These are phyloP conservation scores for Sphaerosporella brunnea DNA, from an alignment of 495 filamentous ascomycete genomes.

Conservation along the genomic window DNA sequence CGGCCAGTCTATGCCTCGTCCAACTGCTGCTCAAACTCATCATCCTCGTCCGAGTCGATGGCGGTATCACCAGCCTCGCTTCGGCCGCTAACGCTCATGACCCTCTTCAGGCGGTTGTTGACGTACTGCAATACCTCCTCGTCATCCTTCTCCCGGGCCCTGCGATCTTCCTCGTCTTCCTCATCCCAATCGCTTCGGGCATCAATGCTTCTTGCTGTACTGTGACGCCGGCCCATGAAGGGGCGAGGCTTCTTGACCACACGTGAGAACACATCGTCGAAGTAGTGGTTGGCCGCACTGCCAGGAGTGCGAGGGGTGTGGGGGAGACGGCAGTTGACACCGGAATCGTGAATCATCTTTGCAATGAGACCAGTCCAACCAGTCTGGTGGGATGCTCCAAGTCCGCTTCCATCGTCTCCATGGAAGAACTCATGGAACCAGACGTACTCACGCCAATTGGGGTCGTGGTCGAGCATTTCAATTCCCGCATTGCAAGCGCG, in stretches of 20 bases:
- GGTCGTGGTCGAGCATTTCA: conserved; percentile 72
- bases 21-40: conserved; percentile 42
- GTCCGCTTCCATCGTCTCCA: conserved; percentile 70
- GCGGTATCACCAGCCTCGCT: conserved; percentile 24
- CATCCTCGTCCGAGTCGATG: conserved; percentile 34
- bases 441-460: conserved; percentile 79
- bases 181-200: conserved; percentile 57
- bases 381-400: conserved; percentile 87
- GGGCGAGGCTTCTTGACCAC: conserved; percentile 31
- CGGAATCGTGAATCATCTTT: conserved; percentile 92
- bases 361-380: conserved; percentile 96
- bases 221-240: conserved; percentile 51
- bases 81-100: conserved; percentile 30
- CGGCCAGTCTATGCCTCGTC: conserved; percentile 20
- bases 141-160: conserved; percentile 37
- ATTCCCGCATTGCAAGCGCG: conserved; percentile 70
- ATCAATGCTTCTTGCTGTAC: conserved; percentile 69
- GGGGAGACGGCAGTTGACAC: conserved; percentile 76
- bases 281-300: conserved; percentile 73
- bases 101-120: conserved; percentile 46
- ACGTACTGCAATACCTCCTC: conserved; percentile 54
- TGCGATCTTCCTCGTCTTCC: conserved; percentile 31
- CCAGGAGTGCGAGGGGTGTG: conserved; percentile 80
- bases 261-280: conserved; percentile 71
- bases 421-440: conserved; percentile 98